Percentiles rank a stretch among this genome's conserved stretches.
Evolutionary conservation across 129 eudicot species (phyloP).

Genomic region (Artemisia argyi): DNA sequence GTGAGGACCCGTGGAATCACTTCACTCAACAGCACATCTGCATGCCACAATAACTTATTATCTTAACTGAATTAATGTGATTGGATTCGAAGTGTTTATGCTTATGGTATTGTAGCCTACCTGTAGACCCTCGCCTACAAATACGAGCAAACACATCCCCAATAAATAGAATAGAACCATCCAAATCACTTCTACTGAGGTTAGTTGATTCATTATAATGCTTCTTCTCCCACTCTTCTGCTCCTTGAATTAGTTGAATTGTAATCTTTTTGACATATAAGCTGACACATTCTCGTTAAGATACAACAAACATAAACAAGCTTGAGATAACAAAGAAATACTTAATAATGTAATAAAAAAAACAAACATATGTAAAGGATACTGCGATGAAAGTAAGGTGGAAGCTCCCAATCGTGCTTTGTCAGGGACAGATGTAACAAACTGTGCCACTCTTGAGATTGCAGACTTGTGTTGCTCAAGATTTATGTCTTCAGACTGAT

Average conservation of each 20-base stretch:
- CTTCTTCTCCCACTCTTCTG: constrained; percentile 54
- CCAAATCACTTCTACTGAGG: constrained; percentile 27
- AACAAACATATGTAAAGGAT: constrained; percentile 45
- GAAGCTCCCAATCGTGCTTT: constrained; percentile 76
- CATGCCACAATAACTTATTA: constrained; percentile 19
- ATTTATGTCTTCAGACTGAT: constrained; percentile 35
- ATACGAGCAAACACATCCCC: constrained; percentile 84
- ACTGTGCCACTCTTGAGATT: constrained; percentile 60
- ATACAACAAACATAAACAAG: constrained; percentile 29
- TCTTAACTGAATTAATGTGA: background rate
- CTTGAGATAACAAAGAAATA: constrained; percentile 16
- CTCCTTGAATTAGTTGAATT: constrained; percentile 66
- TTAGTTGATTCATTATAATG: constrained; percentile 22
- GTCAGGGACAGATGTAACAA: constrained; percentile 88
- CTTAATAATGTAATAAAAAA: background rate
- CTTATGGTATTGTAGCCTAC: constrained; percentile 27
- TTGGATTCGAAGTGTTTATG: too few relatives aligned
- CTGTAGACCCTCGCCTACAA: constrained; percentile 90
- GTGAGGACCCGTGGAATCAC: constrained; percentile 53
- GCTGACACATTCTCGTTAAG: constrained; percentile 55
- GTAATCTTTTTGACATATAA: constrained; percentile 65
- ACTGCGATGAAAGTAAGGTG: constrained; percentile 75
- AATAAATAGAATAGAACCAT: constrained; percentile 50
- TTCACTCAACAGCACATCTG: constrained; percentile 79
- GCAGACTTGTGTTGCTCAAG: constrained; percentile 41